Conservation (phyloP, 2,329 filamentous ascomycete species). For the Phyllosticta paracitricarpa region DNA sequence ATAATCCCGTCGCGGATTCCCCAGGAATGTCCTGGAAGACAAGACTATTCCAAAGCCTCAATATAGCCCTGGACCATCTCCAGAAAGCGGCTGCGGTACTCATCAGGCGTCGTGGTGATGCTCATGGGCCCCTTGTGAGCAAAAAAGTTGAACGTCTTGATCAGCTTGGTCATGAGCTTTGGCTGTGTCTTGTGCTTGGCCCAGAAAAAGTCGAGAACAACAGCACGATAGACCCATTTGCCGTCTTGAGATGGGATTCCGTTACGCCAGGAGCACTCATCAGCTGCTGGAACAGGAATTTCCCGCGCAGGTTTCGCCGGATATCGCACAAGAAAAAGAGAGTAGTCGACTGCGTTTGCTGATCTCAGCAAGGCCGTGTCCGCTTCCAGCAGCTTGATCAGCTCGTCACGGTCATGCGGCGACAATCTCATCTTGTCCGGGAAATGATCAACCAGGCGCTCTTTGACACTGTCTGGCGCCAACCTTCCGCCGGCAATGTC, state of each 20-base stretch:
- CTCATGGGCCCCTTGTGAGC: conserved; percentile 61
- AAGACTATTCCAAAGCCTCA: conserved; percentile 11
- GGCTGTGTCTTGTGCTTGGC: conserved; percentile 61
- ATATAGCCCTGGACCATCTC: conserved; percentile 38
- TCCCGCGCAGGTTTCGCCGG: conserved; percentile 23
- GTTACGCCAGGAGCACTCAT: conserved; percentile 44
- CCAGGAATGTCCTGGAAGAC: neutral
- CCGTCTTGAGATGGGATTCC: conserved; percentile 53
- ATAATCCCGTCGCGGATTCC: neutral
- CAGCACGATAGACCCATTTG: conserved; percentile 56
- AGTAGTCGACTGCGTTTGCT: conserved; percentile 64
- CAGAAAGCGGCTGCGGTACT: conserved; percentile 53
- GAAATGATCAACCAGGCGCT: conserved; percentile 57
- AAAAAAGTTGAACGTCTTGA: conserved; percentile 54
- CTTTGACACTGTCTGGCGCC: conserved; percentile 54
- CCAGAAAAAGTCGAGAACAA: conserved; percentile 71
- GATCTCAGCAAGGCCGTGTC: conserved; percentile 56
- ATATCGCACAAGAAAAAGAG: conserved; percentile 57
- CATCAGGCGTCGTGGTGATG: conserved; percentile 58
- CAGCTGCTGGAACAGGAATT: conserved; percentile 20
- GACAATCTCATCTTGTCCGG: conserved; percentile 53
- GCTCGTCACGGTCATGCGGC: conserved; percentile 43
- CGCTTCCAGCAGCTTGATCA: conserved; percentile 45
- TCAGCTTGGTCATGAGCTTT: conserved; percentile 54
- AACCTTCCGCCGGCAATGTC: conserved; percentile 57